These are phyloP conservation scores for Hippophae rhamnoides DNA, from an alignment of 306 rosid species.

Conservation along the genomic window DNA sequence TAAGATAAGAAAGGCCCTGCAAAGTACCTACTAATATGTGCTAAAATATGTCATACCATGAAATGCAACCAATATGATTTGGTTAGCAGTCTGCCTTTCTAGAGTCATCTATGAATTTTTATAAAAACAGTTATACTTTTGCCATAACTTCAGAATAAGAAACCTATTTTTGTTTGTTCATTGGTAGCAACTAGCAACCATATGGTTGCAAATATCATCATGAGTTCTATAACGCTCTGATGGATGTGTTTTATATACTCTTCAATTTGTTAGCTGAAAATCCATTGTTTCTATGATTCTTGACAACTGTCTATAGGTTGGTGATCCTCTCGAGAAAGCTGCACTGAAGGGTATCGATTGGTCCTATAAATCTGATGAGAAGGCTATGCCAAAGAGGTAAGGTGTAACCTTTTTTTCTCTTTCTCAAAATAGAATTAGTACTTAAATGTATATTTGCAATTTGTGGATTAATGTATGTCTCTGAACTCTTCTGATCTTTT, in stretches of 20 bases:
- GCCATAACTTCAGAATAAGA: not conserved
- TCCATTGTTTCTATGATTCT: constrained; percentile 6
- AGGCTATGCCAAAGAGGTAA: constrained; percentile 88
- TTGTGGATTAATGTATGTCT: too few species aligned
- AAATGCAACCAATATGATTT: not conserved
- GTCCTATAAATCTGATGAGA: constrained; percentile 91
- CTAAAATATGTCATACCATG: not conserved
- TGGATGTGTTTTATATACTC: not conserved
- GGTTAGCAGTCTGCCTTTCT: not conserved
- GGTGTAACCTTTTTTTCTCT: constrained; percentile 12
- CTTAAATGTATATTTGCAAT: too few species aligned
- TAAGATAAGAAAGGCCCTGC: not conserved
- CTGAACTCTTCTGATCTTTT: too few species aligned
- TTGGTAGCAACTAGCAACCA: not conserved
- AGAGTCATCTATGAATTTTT: not conserved
- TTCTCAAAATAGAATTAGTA: not conserved
- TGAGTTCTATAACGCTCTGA: not conserved
- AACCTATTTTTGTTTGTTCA: not conserved
- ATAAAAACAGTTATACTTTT: not conserved
- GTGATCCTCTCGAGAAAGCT: constrained; percentile 99
- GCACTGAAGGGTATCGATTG: constrained; percentile 95
- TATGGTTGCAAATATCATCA: not conserved
- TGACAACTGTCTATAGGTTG: constrained; percentile 52
- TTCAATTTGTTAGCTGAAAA: not conserved
- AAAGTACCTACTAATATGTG: not conserved